Base-by-base conservation (phyloP, 345 rosid species). In the Eucalyptus urophylla region DNA sequence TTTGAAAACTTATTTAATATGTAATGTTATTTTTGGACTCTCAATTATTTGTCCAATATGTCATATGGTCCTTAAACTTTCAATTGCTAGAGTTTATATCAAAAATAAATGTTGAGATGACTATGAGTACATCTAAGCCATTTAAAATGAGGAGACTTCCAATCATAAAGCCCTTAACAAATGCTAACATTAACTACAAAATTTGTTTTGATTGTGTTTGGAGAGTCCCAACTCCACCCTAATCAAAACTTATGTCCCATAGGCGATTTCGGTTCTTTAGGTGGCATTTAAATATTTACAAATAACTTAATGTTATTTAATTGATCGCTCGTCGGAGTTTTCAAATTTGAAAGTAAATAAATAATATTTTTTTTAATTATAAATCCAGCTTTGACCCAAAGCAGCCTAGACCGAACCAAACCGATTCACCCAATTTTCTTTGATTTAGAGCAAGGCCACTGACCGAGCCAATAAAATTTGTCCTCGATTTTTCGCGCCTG, bases 401-500 rank as follows among this genome's bases (percentile, higher is more conserved):
- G 80, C 11, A n/a, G 11, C 25, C 58, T 5, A 58, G 67, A 58
- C 67, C 1, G 13, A 58, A 25, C 67, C n/a, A 58, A 58, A 58
- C 67, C n/a, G 4, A 24, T 27, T 58, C 67, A 58, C 29, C 13
- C 67, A 58, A 1, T 12, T 58, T 58, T 58, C 14, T 5, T 25
- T 58, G n/a, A 58, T 58, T 58, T 58, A 58, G 67, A 27, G 67
- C 31, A 11, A 60, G 67, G 12, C 80, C 80, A 69, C 24, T 8
- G 24, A 69, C 21, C 24, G 13, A 33, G 24, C 43, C 80, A 16
- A 8, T 10, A 33, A 67, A 31, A 67, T 67, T 67, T 4, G 40
- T 7, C 24, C 43, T 33, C 44, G 43, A 33, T 0, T n/a, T 37
- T n/a, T 69, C 0, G 80, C 24, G 7, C 43, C 44, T 1, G 12